phyloP scores from a whole-genome alignment of 371 early-diverging fungal genomes.

The Amoeboaphelidium protococcarum region DNA sequence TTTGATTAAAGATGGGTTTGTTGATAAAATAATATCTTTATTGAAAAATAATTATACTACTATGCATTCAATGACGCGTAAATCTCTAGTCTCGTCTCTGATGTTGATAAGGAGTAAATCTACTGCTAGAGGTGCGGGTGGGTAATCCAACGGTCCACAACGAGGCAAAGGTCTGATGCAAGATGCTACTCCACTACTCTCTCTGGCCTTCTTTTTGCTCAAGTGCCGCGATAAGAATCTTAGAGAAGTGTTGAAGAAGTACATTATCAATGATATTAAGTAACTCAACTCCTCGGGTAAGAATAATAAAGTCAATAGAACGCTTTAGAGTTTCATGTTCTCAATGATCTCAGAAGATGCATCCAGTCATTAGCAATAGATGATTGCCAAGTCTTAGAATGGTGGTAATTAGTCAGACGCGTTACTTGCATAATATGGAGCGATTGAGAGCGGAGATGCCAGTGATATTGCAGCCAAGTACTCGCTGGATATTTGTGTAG shows the following conservation, averaged over 20 bases:
- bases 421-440: slow-evolving; percentile 6
- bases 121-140: background rate
- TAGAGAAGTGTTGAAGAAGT: slow-evolving; percentile 52
- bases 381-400: slow-evolving; percentile 4
- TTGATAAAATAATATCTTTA: slow-evolving; percentile 48
- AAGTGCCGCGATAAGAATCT: slow-evolving; percentile 69
- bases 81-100: slow-evolving; percentile 60
- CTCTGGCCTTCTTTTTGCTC: slow-evolving; percentile 79
- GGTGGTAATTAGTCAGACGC: slow-evolving; percentile 17
- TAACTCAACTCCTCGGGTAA: slow-evolving; percentile 61
- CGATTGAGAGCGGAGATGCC: slow-evolving; percentile 11
- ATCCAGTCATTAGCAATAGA: slow-evolving; percentile 2
- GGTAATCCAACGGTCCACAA: background rate
- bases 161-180: background rate
- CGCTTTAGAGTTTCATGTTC: slow-evolving; percentile 83
- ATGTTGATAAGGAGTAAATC: slow-evolving; percentile 42
- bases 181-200: slow-evolving; percentile 20
- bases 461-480: slow-evolving; percentile 62
- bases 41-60: slow-evolving; percentile 44
- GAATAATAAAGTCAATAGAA: slow-evolving; percentile 84
- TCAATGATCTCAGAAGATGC: slow-evolving; percentile 30
- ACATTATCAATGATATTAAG: slow-evolving; percentile 82
- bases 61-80: slow-evolving; percentile 51
- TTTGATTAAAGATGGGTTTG: slow-evolving; percentile 33
- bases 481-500: slow-evolving; percentile 79